Evolutionary conservation across 2,329 filamentous ascomycete species (phyloP).

Genomic region (Lachnellula occidentalis): DNA sequence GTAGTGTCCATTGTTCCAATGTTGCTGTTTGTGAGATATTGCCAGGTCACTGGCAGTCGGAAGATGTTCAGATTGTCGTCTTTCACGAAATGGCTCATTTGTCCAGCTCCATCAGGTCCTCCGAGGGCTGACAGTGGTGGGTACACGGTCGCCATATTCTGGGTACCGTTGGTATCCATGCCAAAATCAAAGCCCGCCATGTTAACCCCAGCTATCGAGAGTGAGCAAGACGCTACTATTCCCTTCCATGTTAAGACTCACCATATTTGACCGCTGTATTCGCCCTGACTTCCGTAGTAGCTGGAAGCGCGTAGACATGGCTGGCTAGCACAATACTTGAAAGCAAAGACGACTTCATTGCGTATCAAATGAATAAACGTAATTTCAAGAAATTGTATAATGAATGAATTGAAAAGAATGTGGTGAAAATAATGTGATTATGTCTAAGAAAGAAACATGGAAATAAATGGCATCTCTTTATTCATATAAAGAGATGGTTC

Average conservation of each 20-base stretch:
- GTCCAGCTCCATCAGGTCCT: conserved; percentile 29
- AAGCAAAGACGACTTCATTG: too few species aligned
- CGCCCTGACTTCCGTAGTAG: neutral
- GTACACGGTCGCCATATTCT: conserved; percentile 28
- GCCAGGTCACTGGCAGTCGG: conserved; percentile 54
- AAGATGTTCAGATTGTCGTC: conserved; percentile 51
- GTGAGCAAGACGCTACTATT: neutral
- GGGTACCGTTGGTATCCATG: conserved; percentile 37
- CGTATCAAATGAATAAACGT: too few species aligned
- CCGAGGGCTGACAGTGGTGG: conserved; percentile 31
- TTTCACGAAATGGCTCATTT: conserved; percentile 32
- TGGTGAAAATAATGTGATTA: too few species aligned
- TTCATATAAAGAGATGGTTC: too few species aligned
- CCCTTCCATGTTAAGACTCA: neutral
- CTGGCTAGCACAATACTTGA: too few species aligned
- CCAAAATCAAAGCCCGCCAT: conserved; percentile 42
- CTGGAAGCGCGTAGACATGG: too few species aligned
- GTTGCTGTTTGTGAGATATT: conserved; percentile 50
- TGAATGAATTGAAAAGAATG: too few species aligned
- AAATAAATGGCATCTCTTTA: too few species aligned
- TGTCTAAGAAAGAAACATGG: too few species aligned
- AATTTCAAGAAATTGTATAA: too few species aligned
- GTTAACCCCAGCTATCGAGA: conserved; percentile 20
- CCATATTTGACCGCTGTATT: neutral
- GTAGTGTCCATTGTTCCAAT: conserved; percentile 44